A percentile compares a stretch with the other conserved stretches of the same genome.
These are phyloP conservation scores for Neonectria coccinea DNA, from an alignment of 2,329 filamentous ascomycete genomes.

Conservation along the genomic window DNA sequence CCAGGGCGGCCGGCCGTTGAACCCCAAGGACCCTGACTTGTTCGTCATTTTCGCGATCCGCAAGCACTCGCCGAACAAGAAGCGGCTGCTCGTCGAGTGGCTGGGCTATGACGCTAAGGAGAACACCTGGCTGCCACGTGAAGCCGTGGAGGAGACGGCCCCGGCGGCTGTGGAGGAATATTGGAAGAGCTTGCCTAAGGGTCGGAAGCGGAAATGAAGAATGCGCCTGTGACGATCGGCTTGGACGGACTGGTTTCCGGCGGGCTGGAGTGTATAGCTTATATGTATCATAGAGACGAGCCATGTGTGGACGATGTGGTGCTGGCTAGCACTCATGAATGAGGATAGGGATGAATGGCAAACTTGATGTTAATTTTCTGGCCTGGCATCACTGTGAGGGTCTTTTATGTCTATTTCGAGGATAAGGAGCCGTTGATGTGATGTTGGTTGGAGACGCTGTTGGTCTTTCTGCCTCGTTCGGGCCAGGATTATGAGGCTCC, in stretches of 20 bases:
- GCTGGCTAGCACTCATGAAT: conserved; percentile 3
- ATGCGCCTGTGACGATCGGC: neutral
- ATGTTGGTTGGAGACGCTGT: neutral
- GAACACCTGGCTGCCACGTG: conserved; percentile 47
- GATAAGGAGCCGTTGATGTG: neutral
- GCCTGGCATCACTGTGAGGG: neutral
- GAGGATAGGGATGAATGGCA: neutral
- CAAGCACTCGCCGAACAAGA: conserved; percentile 46
- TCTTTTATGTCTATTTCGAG: neutral
- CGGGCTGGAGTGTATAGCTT: neutral
- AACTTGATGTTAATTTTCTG: neutral
- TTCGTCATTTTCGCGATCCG: conserved; percentile 51
- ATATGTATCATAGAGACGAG: neutral
- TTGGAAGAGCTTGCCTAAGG: conserved; percentile 34
- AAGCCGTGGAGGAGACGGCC: conserved; percentile 44
- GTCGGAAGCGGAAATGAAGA: conserved; percentile 22
- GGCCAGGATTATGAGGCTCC: neutral
- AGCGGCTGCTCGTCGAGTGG: conserved; percentile 52
- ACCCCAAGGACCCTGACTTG: conserved; percentile 47
- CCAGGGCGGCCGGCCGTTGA: conserved; percentile 48
- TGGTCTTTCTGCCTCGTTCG: neutral
- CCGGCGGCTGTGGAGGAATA: conserved; percentile 46
- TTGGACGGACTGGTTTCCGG: conserved; percentile 1
- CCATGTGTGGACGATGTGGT: neutral
- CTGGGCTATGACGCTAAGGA: conserved; percentile 48